phyloP scores from a whole-genome alignment of 768 basidiomycete species.

The Scleroderma bovista region DNA sequence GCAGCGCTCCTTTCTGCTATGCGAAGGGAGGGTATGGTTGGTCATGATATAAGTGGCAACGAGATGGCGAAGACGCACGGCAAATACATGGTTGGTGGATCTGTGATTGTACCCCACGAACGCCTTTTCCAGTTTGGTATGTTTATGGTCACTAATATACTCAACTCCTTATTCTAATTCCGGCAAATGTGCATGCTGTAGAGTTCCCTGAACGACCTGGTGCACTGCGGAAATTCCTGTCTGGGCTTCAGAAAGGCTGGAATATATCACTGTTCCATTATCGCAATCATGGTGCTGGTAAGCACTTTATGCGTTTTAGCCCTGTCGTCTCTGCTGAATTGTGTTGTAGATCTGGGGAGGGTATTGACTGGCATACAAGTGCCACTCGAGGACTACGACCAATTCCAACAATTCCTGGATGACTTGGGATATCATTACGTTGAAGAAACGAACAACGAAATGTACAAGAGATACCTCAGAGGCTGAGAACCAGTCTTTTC shows the following conservation, averaged over 20 bases:
- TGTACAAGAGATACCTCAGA: conserved; percentile 71
- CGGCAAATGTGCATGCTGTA: conserved; percentile 25
- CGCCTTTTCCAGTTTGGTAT: conserved; percentile 89
- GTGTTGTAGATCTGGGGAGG: conserved; percentile 75
- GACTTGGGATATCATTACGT: conserved; percentile 83
- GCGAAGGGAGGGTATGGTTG: conserved; percentile 68
- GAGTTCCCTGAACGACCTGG: conserved; percentile 96
- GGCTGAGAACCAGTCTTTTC: conserved; percentile 19
- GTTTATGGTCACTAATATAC: conserved; percentile 24
- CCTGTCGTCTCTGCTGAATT: conserved; percentile 1
- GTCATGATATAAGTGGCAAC: conserved; percentile 86
- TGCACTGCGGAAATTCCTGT: conserved; percentile 85
- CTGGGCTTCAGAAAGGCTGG: conserved; percentile 79
- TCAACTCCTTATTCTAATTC: neutral
- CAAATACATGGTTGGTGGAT: conserved; percentile 92
- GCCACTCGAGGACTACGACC: conserved; percentile 55
- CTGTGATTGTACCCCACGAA: conserved; percentile 71
- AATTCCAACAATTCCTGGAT: conserved; percentile 71
- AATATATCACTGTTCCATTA: conserved; percentile 98
- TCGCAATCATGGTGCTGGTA: conserved; percentile 94
- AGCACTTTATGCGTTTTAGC: conserved; percentile 20
- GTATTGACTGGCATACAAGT: conserved; percentile 94
- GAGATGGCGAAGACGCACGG: conserved; percentile 95
- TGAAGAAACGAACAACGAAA: conserved; percentile 87
- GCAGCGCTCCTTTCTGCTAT: conserved; percentile 57